Percentiles rank a stretch among this genome's conserved stretches.
phyloP scores from a whole-genome alignment of 2,329 filamentous ascomycete species.

The Pseudocercospora fijiensis region DNA sequence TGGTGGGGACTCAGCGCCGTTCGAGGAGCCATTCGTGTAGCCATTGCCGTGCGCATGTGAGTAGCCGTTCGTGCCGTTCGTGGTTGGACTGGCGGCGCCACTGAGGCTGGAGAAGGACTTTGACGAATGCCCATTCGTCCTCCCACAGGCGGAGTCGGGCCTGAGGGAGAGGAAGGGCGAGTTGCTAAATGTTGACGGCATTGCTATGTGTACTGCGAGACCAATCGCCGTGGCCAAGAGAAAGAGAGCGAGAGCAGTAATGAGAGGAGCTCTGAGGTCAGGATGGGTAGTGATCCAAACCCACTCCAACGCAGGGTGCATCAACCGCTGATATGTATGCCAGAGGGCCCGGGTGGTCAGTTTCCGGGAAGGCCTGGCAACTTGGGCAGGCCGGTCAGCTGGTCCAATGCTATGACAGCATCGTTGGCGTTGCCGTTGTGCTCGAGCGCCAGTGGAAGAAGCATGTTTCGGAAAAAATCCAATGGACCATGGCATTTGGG shows the following conservation, averaged over 20 bases:
- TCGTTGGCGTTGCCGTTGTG: conserved; percentile 1
- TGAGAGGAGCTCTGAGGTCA: conserved; percentile 13
- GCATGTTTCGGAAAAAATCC: not conserved
- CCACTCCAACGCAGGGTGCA: conserved; percentile 11
- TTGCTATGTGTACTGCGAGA: conserved; percentile 16
- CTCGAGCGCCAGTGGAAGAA: conserved; percentile 1
- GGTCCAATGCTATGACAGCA: not conserved
- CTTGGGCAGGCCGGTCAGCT: not conserved
- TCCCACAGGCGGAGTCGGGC: conserved; percentile 32
- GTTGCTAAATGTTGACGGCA: conserved; percentile 29
- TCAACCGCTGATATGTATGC: conserved; percentile 8
- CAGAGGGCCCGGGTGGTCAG: not conserved
- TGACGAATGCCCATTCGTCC: conserved; percentile 16
- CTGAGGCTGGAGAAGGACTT: conserved; percentile 27
- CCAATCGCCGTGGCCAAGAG: conserved; percentile 7
- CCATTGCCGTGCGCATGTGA: conserved; percentile 21
- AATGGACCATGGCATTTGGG: not conserved
- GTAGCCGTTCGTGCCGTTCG: conserved; percentile 23
- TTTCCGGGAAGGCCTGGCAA: not conserved
- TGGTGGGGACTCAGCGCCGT: conserved; percentile 15
- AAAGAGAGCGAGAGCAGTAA: conserved; percentile 16
- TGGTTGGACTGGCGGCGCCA: conserved; percentile 18
- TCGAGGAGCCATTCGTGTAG: conserved; percentile 22
- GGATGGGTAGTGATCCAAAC: conserved; percentile 11
- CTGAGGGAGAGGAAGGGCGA: conserved; percentile 32